phyloP scores from a whole-genome alignment of 2,329 filamentous ascomycete species.

The Ophiostoma sp. region DNA sequence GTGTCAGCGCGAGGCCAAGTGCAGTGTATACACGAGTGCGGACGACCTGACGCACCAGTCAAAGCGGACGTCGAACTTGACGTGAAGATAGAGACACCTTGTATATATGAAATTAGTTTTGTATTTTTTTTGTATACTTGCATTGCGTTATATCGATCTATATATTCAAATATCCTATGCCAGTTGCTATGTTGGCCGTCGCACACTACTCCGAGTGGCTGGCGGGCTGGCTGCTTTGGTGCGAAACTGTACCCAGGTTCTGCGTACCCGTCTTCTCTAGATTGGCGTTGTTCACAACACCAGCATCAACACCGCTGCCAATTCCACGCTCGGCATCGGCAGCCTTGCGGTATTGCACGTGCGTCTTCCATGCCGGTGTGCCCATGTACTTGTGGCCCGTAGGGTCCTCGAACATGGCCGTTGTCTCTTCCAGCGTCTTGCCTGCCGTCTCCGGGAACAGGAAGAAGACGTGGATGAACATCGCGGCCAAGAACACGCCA shows the following conservation, averaged over 20 bases:
- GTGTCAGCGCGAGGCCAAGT: constrained; percentile 26
- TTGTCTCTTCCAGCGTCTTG: constrained; percentile 35
- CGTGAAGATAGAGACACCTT: not conserved
- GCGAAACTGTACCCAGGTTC: not conserved
- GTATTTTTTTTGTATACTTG: not conserved
- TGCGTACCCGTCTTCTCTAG: not conserved
- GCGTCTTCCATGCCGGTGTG: constrained; percentile 41
- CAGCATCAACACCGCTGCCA: not conserved
- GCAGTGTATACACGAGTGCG: constrained; percentile 24
- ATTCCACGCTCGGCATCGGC: constrained; percentile 34
- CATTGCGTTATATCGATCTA: too few relatives aligned
- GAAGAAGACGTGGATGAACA: constrained; percentile 17
- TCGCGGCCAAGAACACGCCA: constrained; percentile 14
- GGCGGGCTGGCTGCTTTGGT: not conserved
- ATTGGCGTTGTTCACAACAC: not conserved
- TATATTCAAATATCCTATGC: too few relatives aligned
- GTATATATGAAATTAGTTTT: not conserved
- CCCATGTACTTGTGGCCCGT: constrained; percentile 38
- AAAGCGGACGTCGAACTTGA: not conserved
- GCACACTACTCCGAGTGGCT: too few relatives aligned
- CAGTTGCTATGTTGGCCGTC: too few relatives aligned
- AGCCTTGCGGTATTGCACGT: constrained; percentile 34
- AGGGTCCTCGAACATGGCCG: constrained; percentile 35
- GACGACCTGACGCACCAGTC: constrained; percentile 25
- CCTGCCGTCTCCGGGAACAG: constrained; percentile 28